These are phyloP conservation scores for Phialophora chinensis DNA, from an alignment of 2,329 filamentous ascomycete genomes.

Conservation along the genomic window DNA sequence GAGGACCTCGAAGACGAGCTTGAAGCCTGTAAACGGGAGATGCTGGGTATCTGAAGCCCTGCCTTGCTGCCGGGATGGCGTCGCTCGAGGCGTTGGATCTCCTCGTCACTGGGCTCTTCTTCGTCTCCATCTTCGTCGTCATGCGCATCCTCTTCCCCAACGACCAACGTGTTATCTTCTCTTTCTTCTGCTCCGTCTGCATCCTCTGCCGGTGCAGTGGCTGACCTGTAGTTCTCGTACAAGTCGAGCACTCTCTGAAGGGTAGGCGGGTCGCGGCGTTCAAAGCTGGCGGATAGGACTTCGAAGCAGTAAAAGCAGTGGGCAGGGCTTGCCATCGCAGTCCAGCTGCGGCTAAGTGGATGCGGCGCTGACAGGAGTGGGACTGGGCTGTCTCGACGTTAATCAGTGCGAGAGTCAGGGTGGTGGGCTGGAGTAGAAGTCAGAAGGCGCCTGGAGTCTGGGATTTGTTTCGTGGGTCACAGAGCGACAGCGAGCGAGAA, in stretches of 20 bases:
- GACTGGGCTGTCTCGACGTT: not conserved
- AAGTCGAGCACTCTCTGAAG: constrained; percentile 73
- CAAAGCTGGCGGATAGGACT: constrained; percentile 75
- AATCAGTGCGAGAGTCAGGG: not conserved
- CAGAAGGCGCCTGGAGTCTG: not conserved
- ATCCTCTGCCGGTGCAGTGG: constrained; percentile 27
- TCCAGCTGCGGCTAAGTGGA: not conserved
- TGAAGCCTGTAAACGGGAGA: constrained; percentile 40
- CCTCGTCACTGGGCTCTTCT: constrained; percentile 29
- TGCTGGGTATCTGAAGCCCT: constrained; percentile 40
- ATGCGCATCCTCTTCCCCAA: constrained; percentile 41
- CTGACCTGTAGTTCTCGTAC: constrained; percentile 61
- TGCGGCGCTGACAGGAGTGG: not conserved
- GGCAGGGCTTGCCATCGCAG: constrained; percentile 76
- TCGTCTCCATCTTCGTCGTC: constrained; percentile 45
- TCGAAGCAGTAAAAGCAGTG: constrained; percentile 97
- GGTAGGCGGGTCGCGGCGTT: constrained; percentile 69
- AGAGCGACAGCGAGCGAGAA: not conserved
- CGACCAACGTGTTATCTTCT: constrained; percentile 36
- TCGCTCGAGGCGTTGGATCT: constrained; percentile 30
- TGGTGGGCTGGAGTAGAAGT: not conserved
- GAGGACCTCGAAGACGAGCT: constrained; percentile 43
- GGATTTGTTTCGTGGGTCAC: not conserved
- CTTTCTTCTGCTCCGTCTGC: constrained; percentile 22
- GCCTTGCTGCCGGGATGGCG: constrained; percentile 27